These are phyloP conservation scores for Alternaria conjuncta DNA, from an alignment of 2,329 filamentous ascomycete species.

Conservation along the genomic window DNA sequence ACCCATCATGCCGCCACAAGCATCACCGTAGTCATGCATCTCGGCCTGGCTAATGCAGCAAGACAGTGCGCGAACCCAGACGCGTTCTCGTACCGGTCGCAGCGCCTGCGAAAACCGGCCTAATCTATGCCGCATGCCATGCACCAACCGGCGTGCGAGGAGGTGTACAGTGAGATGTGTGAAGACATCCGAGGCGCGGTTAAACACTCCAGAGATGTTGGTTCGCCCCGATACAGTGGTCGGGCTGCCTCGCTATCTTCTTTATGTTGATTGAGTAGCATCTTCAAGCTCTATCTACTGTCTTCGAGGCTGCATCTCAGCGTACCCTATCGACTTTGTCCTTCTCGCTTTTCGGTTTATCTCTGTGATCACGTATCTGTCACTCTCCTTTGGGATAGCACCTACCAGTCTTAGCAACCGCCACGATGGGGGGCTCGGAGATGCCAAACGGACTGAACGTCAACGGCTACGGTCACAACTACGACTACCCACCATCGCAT, in stretches of 20 bases:
- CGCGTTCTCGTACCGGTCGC: background rate
- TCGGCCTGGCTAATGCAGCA: slow-evolving; percentile 11
- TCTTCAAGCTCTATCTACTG: slow-evolving; percentile 3
- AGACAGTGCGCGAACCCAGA: slow-evolving; percentile 13
- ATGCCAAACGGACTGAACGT: slow-evolving; percentile 37
- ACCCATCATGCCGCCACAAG: slow-evolving; percentile 4
- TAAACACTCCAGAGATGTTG: slow-evolving; percentile 34
- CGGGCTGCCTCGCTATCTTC: slow-evolving; percentile 9
- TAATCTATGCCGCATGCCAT: slow-evolving; percentile 17
- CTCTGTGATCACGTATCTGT: background rate
- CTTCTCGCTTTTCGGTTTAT: background rate
- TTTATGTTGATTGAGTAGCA: background rate
- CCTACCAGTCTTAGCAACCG: background rate
- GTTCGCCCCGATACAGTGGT: slow-evolving; percentile 22
- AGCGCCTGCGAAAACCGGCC: background rate
- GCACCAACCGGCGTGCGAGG: slow-evolving; percentile 16
- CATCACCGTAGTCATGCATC: slow-evolving; percentile 11
- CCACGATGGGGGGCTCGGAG: slow-evolving; percentile 37
- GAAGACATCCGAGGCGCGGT: slow-evolving; percentile 30
- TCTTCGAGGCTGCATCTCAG: background rate
- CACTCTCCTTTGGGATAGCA: background rate
- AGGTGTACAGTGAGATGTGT: background rate
- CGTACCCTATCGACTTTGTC: background rate
- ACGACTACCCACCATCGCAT: slow-evolving; percentile 40
- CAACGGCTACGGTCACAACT: slow-evolving; percentile 34